These are phyloP conservation scores for Penicillium parvum DNA, from an alignment of 495 filamentous ascomycete genomes.

Conservation along the genomic window DNA sequence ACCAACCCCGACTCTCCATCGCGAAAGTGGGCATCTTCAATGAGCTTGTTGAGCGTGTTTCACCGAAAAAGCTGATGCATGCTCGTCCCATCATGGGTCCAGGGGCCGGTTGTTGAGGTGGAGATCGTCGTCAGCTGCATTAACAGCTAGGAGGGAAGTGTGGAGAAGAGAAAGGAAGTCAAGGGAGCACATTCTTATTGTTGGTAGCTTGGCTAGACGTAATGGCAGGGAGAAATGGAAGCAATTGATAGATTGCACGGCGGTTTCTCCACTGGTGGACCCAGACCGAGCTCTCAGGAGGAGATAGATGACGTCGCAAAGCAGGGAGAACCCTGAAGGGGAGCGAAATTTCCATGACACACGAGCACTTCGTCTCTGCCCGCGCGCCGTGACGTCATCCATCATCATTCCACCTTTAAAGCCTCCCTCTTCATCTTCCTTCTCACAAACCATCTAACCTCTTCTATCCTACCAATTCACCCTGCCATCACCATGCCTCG, in stretches of 20 bases:
- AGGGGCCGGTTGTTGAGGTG: slow-evolving; percentile 61
- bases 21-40: slow-evolving; percentile 23
- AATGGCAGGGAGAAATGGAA: slow-evolving; percentile 11
- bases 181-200: slow-evolving; percentile 8
- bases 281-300: not conserved
- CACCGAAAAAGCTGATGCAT: slow-evolving; percentile 35
- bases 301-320: slow-evolving; percentile 12
- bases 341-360: slow-evolving; percentile 15
- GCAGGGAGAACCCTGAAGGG: slow-evolving; percentile 7
- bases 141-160: slow-evolving; percentile 3
- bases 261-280: not conserved
- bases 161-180: not conserved
- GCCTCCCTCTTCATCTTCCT: slow-evolving; percentile 3
- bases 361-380: slow-evolving; percentile 5
- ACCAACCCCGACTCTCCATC: slow-evolving; percentile 13
- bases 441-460: slow-evolving; percentile 3
- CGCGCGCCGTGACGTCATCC: slow-evolving; percentile 30
- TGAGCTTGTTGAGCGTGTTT: slow-evolving; percentile 15
- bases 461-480: slow-evolving; percentile 3
- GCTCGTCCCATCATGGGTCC: slow-evolving; percentile 59
- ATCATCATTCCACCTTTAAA: slow-evolving; percentile 20
- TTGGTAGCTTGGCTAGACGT: slow-evolving; percentile 13
- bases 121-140: slow-evolving; percentile 31
- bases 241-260: slow-evolving; percentile 4
- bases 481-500: slow-evolving; percentile 60